phyloP scores from a whole-genome alignment of 2,329 filamentous ascomycete genomes.

The Fusarium sulawesiense region DNA sequence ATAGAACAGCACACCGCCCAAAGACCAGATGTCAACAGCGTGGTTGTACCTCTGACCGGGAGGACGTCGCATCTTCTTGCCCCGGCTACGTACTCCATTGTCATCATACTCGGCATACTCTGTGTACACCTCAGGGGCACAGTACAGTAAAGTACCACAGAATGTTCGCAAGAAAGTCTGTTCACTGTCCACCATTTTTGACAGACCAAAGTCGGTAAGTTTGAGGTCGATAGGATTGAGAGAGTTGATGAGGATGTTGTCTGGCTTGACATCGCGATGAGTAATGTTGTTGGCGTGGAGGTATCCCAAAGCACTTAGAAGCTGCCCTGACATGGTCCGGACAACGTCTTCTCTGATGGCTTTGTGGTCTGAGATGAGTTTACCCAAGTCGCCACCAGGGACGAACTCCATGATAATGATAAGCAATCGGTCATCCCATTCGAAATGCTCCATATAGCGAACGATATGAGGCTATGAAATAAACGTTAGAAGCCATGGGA shows the following conservation, averaged over 20 bases:
- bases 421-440: conserved; percentile 83
- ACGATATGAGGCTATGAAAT: conserved; percentile 81
- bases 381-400: conserved; percentile 82
- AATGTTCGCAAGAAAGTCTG: conserved; percentile 96
- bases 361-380: conserved; percentile 71
- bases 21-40: conserved; percentile 95
- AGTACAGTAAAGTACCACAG: conserved; percentile 94
- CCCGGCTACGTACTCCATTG: conserved; percentile 70
- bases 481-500: conserved; percentile 23
- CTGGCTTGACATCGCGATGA: conserved; percentile 98
- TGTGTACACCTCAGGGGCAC: conserved; percentile 95
- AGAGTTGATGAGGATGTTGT: conserved; percentile 90
- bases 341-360: conserved; percentile 74
- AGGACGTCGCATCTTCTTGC: conserved; percentile 71
- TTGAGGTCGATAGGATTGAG: conserved; percentile 83
- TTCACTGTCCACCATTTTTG: conserved; percentile 90
- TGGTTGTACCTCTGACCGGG: conserved; percentile 81
- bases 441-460: conserved; percentile 88
- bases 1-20: conserved; percentile 92
- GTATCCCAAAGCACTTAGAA: conserved; percentile 86
- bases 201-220: conserved; percentile 94
- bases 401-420: conserved; percentile 99
- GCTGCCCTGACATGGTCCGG: conserved; percentile 78
- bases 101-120: conserved; percentile 77
- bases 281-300: conserved; percentile 90